phyloP scores from a whole-genome alignment of 2,329 filamentous ascomycete genomes.

The Xylariaceae sp. region DNA sequence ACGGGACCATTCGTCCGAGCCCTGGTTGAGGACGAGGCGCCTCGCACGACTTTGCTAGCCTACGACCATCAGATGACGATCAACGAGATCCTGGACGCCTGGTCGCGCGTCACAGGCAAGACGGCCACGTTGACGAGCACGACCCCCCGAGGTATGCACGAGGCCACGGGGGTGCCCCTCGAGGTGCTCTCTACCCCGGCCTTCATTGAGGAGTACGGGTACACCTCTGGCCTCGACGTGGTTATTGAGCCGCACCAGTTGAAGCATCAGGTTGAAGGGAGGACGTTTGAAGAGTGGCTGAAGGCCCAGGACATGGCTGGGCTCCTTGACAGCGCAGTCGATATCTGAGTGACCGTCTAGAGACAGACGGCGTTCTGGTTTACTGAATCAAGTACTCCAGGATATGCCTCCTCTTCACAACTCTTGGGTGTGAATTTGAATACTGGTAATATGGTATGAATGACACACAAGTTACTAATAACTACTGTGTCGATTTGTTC shows the following conservation, averaged over 20 bases:
- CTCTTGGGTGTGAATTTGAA: too few relatives aligned
- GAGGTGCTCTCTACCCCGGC: conserved; percentile 20
- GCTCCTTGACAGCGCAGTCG: too few relatives aligned
- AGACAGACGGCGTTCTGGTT: too few relatives aligned
- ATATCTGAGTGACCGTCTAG: too few relatives aligned
- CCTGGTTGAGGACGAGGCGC: conserved; percentile 31
- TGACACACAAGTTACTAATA: too few relatives aligned
- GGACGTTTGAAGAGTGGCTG: conserved; percentile 25
- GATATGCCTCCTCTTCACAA: too few relatives aligned
- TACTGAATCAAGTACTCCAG: too few relatives aligned
- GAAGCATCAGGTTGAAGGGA: conserved; percentile 24
- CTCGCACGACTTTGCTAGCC: conserved; percentile 35
- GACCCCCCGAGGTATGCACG: conserved; percentile 25
- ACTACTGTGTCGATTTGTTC: too few relatives aligned
- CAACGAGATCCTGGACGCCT: conserved; percentile 25
- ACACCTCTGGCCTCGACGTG: conserved; percentile 30
- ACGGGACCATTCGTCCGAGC: conserved; percentile 37
- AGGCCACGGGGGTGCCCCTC: conserved; percentile 24
- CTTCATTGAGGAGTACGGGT: conserved; percentile 25
- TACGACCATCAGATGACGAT: conserved; percentile 33
- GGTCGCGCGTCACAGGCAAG: conserved; percentile 29
- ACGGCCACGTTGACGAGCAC: conserved; percentile 25
- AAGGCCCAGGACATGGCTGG: conserved; percentile 9
- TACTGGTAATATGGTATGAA: too few relatives aligned
- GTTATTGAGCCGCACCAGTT: conserved; percentile 32